Evolutionary conservation across 441 rosid genomes (phyloP).

Genomic region (Geranium incanum): DNA sequence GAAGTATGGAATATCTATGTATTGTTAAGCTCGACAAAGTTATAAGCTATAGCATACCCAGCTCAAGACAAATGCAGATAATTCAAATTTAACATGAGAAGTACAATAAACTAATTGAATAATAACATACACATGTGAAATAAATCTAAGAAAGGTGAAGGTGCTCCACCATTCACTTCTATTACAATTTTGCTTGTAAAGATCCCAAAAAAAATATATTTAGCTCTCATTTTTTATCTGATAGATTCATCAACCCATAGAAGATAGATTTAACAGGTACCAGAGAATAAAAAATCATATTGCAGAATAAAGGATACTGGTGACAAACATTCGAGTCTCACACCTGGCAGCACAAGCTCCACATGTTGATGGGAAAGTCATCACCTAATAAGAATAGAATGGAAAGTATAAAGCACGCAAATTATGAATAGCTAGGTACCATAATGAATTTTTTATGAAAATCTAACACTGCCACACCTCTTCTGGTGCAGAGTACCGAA

Average conservation of each 20-base stretch:
- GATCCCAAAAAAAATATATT: background rate
- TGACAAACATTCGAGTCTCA: constrained; percentile 92
- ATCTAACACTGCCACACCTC: constrained; percentile 41
- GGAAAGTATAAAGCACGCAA: background rate
- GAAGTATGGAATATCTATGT: constrained; percentile 81
- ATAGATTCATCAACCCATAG: background rate
- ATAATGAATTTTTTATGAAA: background rate
- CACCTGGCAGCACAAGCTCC: constrained; percentile 61
- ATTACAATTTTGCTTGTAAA: background rate
- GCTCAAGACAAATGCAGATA: background rate
- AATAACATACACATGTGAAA: background rate
- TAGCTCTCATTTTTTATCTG: background rate
- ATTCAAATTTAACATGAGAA: background rate
- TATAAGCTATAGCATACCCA: background rate
- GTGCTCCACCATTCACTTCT: background rate
- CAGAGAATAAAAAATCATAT: background rate
- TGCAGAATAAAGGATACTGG: constrained; percentile 68
- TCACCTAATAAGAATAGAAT: constrained; percentile 45
- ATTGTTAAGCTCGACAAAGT: constrained; percentile 40
- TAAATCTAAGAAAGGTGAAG: background rate
- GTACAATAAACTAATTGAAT: background rate
- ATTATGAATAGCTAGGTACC: background rate
- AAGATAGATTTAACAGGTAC: background rate
- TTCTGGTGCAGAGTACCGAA: constrained; percentile 78
- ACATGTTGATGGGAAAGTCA: constrained; percentile 92